A percentile compares a stretch with the other conserved stretches of the same genome.
Evolutionary conservation across 768 basidiomycete genomes (phyloP).

Genomic region (Mycena albidolilacea): DNA sequence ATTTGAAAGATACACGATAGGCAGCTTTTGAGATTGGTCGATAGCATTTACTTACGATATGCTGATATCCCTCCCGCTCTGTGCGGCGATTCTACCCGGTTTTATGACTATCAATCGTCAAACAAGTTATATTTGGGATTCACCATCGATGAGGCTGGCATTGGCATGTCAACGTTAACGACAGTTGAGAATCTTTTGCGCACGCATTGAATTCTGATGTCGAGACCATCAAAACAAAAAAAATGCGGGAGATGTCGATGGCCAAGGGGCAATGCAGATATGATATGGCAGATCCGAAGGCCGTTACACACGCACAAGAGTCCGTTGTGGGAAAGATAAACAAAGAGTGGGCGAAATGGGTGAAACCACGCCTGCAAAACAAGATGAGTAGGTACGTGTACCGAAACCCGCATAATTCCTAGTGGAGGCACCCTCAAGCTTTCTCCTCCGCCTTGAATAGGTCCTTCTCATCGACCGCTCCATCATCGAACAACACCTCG

Average conservation of each 20-base stretch:
- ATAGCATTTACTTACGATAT: background rate
- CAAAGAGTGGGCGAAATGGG: background rate
- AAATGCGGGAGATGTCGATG: slow-evolving; percentile 4
- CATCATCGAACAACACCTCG: slow-evolving; percentile 6
- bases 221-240: background rate
- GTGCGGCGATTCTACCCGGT: background rate
- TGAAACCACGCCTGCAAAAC: background rate
- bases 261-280: slow-evolving; percentile 3
- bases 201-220: slow-evolving; percentile 3
- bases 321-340: slow-evolving; percentile 1
- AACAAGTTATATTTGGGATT: background rate
- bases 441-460: background rate
- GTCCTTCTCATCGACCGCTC: background rate
- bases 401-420: background rate
- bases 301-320: background rate
- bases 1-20: background rate
- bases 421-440: background rate
- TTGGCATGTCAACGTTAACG: slow-evolving; percentile 1
- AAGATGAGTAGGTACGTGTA: background rate
- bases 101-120: background rate
- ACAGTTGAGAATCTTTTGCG: background rate
- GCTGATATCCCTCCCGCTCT: background rate
- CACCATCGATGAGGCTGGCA: background rate
- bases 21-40: too few species aligned
- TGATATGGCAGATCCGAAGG: background rate